These are phyloP conservation scores for Aspergillus hortae DNA, from an alignment of 2,329 filamentous ascomycete genomes.

Conservation along the genomic window DNA sequence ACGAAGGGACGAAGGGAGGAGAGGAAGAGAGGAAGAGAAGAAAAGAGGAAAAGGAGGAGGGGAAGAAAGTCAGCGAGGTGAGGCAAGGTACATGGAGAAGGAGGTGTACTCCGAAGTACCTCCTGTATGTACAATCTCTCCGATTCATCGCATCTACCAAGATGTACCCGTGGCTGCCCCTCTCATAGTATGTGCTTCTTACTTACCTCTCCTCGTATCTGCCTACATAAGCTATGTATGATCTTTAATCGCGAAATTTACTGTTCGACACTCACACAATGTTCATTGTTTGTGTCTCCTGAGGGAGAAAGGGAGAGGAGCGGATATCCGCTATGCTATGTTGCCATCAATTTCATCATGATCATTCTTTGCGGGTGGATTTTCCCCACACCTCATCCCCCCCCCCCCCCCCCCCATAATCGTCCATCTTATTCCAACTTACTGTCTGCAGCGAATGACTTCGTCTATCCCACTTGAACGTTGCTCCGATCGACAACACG, in stretches of 20 bases:
- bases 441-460: slow-evolving; percentile 10
- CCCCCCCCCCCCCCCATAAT: too few relatives aligned
- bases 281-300: not conserved
- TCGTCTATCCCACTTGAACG: slow-evolving; percentile 4
- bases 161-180: too few relatives aligned
- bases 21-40: not conserved
- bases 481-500: not conserved
- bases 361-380: too few relatives aligned
- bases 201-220: too few relatives aligned
- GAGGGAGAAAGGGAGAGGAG: not conserved
- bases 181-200: too few relatives aligned
- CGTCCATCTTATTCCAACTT: not conserved
- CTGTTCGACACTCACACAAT: not conserved
- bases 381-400: too few relatives aligned
- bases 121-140: too few relatives aligned
- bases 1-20: not conserved
- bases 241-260: too few relatives aligned
- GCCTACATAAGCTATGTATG: too few relatives aligned
- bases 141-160: too few relatives aligned
- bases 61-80: slow-evolving; percentile 3
- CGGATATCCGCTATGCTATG: not conserved
- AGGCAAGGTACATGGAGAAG: not conserved
- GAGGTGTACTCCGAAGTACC: too few relatives aligned
- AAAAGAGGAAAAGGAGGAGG: slow-evolving; percentile 2
- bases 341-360: not conserved